These are phyloP conservation scores for Nicotiana obtusifolia DNA, from an alignment of 257 asterid genomes.

Conservation along the genomic window DNA sequence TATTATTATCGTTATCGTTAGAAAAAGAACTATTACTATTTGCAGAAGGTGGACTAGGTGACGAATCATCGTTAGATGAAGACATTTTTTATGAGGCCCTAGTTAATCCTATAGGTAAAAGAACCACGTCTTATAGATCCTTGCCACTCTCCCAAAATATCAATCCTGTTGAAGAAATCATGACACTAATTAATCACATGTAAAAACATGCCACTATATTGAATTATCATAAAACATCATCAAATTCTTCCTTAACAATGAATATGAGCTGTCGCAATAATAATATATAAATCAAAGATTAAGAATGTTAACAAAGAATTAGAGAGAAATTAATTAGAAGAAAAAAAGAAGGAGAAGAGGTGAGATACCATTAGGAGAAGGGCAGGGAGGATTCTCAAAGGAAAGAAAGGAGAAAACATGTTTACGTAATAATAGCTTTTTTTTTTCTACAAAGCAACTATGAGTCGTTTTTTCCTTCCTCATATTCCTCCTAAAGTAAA, in stretches of 20 bases:
- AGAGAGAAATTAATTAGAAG: not conserved
- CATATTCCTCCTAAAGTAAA: not conserved
- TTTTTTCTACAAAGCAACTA: not conserved
- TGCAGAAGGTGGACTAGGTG: not conserved
- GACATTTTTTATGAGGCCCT: constrained; percentile 20
- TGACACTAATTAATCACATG: not conserved
- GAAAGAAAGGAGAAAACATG: constrained; percentile 19
- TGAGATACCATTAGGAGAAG: constrained; percentile 62
- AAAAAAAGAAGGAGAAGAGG: not conserved
- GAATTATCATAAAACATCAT: not conserved
- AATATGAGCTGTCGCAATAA: not conserved
- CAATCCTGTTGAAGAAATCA: constrained; percentile 19
- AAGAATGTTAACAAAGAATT: not conserved
- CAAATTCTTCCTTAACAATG: not conserved
- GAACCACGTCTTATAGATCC: constrained; percentile 8
- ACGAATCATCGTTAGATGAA: not conserved
- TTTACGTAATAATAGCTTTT: not conserved
- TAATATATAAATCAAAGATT: not conserved
- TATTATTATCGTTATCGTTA: not conserved
- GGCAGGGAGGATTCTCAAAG: constrained; percentile 51
- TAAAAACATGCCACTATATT: not conserved
- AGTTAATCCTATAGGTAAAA: constrained; percentile 3
- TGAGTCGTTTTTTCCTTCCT: not conserved
- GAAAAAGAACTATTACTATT: not conserved
- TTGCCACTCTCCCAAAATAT: constrained; percentile 53